These are phyloP conservation scores for Plantago major DNA, from an alignment of 257 asterid species.

Conservation along the genomic window DNA sequence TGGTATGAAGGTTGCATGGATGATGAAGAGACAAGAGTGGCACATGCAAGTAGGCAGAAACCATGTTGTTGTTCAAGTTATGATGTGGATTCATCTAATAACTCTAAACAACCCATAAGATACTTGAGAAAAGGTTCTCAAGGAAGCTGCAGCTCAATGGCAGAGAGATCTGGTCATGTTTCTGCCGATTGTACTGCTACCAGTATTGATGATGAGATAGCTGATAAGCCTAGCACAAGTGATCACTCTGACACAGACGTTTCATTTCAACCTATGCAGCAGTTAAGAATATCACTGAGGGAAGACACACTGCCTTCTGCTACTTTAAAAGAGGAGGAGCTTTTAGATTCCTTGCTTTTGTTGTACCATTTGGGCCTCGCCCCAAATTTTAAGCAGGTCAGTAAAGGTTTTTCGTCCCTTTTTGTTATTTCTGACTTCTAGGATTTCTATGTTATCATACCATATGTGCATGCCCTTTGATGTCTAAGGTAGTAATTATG, in stretches of 20 bases:
- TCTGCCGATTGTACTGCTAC: constrained; percentile 70
- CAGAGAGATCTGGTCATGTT: constrained; percentile 76
- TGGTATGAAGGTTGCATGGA: constrained; percentile 98
- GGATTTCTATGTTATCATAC: background rate
- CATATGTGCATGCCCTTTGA: too few species aligned
- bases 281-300: constrained; percentile 51
- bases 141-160: constrained; percentile 75
- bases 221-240: constrained; percentile 87
- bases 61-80: constrained; percentile 88
- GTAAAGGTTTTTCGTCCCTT: constrained; percentile 2
- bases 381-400: constrained; percentile 94
- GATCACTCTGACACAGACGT: constrained; percentile 78
- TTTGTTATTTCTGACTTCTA: background rate
- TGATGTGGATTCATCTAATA: constrained; percentile 52
- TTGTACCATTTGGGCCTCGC: constrained; percentile 92
- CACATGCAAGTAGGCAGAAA: constrained; percentile 66
- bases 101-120: constrained; percentile 50
- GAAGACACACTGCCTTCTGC: constrained; percentile 58
- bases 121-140: constrained; percentile 48
- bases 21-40: constrained; percentile 65
- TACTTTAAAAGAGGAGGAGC: constrained; percentile 91
- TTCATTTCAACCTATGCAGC: constrained; percentile 72
- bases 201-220: constrained; percentile 75
- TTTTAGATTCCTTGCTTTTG: constrained; percentile 87
- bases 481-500: too few species aligned